These are phyloP conservation scores for Dimargaris cristalligena DNA, from an alignment of 192 early-diverging fungal species.

Conservation along the genomic window DNA sequence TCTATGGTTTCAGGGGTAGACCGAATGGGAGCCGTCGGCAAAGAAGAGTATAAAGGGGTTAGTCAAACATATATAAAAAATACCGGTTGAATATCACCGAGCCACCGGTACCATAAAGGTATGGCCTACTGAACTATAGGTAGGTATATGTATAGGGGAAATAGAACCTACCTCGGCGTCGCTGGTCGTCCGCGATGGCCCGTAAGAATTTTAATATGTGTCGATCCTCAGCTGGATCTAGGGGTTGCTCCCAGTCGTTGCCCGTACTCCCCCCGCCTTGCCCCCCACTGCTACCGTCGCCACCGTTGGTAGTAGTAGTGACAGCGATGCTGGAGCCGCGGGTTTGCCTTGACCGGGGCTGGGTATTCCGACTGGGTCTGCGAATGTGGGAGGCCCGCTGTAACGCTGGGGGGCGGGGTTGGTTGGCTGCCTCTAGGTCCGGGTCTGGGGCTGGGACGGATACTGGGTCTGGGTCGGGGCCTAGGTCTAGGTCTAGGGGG, in stretches of 20 bases:
- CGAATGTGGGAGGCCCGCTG: background rate
- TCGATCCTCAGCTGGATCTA: background rate
- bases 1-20: too few relatives aligned
- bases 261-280: background rate
- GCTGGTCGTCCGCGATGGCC: background rate
- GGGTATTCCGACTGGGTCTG: background rate
- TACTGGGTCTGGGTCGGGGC: too few relatives aligned
- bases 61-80: conserved; percentile 67
- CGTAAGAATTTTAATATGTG: background rate
- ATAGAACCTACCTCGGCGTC: background rate
- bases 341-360: background rate
- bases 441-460: too few relatives aligned
- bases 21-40: too few relatives aligned
- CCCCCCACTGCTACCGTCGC: background rate
- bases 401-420: background rate
- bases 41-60: conserved; percentile 60
- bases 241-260: background rate
- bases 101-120: background rate
- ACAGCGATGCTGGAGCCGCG: too few relatives aligned
- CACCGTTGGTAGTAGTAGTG: background rate
- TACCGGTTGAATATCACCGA: conserved; percentile 23
- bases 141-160: background rate
- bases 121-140: background rate
- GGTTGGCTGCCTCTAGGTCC: background rate
- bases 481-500: too few relatives aligned